Percentiles rank a stretch among this genome's conserved stretches.
These are phyloP conservation scores for Anthostomella pinea DNA, from an alignment of 2,329 filamentous ascomycete species.

Conservation along the genomic window DNA sequence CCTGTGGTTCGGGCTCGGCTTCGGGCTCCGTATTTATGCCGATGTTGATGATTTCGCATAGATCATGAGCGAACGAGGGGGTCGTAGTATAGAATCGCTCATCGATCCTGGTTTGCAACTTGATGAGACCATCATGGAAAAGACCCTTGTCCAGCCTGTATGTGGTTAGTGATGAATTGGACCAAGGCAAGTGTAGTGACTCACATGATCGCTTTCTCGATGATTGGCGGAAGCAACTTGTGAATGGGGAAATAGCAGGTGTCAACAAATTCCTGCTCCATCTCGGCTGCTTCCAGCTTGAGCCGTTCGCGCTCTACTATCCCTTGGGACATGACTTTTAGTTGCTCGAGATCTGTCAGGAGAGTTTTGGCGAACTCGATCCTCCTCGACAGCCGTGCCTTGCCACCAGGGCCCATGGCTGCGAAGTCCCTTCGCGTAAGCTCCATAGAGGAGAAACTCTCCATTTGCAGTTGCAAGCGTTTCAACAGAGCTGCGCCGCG, in stretches of 20 bases:
- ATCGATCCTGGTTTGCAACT: slow-evolving; percentile 52
- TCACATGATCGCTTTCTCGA: slow-evolving; percentile 80
- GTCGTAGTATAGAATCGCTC: slow-evolving; percentile 57
- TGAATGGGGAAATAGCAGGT: slow-evolving; percentile 88
- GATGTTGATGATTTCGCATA: slow-evolving; percentile 51
- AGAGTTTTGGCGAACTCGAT: slow-evolving; percentile 84
- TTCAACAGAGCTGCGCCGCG: slow-evolving; percentile 90
- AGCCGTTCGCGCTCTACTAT: slow-evolving; percentile 72
- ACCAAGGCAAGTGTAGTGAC: slow-evolving; percentile 38
- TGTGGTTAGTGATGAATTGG: slow-evolving; percentile 31
- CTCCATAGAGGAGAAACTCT: slow-evolving; percentile 96
- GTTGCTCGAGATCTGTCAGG: slow-evolving; percentile 71
- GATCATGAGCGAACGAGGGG: slow-evolving; percentile 54
- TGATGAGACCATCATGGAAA: slow-evolving; percentile 51
- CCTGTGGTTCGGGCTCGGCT: slow-evolving; percentile 22
- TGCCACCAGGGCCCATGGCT: slow-evolving; percentile 86
- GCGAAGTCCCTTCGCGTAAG: slow-evolving; percentile 92
- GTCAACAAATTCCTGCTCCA: slow-evolving; percentile 78
- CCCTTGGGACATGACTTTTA: slow-evolving; percentile 67
- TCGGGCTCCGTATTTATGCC: slow-evolving; percentile 48
- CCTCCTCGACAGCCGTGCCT: slow-evolving; percentile 71
- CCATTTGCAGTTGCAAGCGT: slow-evolving; percentile 88
- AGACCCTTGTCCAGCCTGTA: slow-evolving; percentile 64
- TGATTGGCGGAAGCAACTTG: slow-evolving; percentile 70
- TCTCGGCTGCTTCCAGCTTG: slow-evolving; percentile 73